Percentiles rank a stretch among this genome's conserved stretches.
phyloP scores from a whole-genome alignment of 176 grass and related monocot species.

The Rhynchospora pubera region DNA sequence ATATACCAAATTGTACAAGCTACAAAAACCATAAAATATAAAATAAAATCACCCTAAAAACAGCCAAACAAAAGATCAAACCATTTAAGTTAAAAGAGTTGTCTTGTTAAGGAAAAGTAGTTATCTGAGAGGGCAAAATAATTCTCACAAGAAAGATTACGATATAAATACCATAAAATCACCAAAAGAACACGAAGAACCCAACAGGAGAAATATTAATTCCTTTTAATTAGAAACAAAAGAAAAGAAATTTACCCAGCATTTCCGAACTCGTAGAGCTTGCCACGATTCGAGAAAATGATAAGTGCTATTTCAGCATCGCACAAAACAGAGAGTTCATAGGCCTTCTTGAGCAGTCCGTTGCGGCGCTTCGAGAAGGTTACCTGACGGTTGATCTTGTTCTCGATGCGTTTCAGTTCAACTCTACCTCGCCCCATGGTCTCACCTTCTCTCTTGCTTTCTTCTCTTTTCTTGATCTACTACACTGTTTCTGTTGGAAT shows the following conservation, averaged over 20 bases:
- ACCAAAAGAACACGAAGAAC: background rate
- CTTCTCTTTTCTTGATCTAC: slow-evolving; percentile 18
- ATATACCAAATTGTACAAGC: slow-evolving; percentile 9
- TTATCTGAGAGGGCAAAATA: background rate
- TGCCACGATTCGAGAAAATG: slow-evolving; percentile 91
- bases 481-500: background rate
- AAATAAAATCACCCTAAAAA: slow-evolving; percentile 2
- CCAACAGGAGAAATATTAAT: background rate
- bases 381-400: slow-evolving; percentile 93
- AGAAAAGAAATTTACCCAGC: slow-evolving; percentile 23
- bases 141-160: background rate
- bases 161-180: slow-evolving; percentile 9
- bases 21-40: background rate
- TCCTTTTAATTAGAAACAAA: background rate
- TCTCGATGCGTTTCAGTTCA: slow-evolving; percentile 96
- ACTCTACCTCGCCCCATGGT: slow-evolving; percentile 77
- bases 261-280: slow-evolving; percentile 93
- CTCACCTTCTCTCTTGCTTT: background rate
- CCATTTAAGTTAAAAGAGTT: slow-evolving; percentile 13
- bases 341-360: slow-evolving; percentile 93
- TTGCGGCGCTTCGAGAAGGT: slow-evolving; percentile 95
- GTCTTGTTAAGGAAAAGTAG: background rate
- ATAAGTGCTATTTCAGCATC: slow-evolving; percentile 95
- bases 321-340: slow-evolving; percentile 88
- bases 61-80: slow-evolving; percentile 8